A percentile compares a stretch with the other conserved stretches of the same genome.
Conservation (phyloP, 2,329 filamentous ascomycete species). For the Ceratocystis variospora region DNA sequence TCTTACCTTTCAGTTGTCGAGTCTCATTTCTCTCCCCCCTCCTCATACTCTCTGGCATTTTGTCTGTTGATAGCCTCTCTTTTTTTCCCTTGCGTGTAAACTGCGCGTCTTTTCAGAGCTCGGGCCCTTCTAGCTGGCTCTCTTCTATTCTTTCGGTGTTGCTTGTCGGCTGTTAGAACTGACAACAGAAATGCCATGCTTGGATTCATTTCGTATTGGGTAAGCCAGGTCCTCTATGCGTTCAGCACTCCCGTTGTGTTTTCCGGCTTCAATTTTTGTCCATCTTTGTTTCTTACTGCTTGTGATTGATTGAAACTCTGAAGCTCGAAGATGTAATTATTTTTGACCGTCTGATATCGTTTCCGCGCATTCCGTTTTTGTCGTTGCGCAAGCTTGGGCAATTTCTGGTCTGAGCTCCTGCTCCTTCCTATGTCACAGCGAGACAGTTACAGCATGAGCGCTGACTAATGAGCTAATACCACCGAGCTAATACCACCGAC, state of each 20-base stretch:
- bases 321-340: neutral
- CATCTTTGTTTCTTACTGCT: neutral
- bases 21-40: neutral
- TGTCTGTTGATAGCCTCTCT: neutral
- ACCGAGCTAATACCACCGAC: neutral
- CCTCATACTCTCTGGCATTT: neutral
- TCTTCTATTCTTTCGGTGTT: neutral
- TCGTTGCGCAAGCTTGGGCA: neutral
- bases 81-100: neutral
- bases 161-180: neutral
- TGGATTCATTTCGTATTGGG: slow-evolving; percentile 18
- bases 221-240: neutral
- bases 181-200: slow-evolving; percentile 7
- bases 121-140: neutral
- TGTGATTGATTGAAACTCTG: too few species aligned
- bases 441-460: neutral
- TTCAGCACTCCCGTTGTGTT: neutral
- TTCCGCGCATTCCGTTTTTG: neutral
- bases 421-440: neutral
- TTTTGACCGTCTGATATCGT: neutral
- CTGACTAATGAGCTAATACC: neutral
- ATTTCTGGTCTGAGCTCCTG: neutral
- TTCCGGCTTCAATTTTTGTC: neutral
- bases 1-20: neutral
- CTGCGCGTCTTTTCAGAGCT: neutral